Conservation (phyloP, 2,329 filamentous ascomycete genomes). For the Colletotrichum shisoi region DNA sequence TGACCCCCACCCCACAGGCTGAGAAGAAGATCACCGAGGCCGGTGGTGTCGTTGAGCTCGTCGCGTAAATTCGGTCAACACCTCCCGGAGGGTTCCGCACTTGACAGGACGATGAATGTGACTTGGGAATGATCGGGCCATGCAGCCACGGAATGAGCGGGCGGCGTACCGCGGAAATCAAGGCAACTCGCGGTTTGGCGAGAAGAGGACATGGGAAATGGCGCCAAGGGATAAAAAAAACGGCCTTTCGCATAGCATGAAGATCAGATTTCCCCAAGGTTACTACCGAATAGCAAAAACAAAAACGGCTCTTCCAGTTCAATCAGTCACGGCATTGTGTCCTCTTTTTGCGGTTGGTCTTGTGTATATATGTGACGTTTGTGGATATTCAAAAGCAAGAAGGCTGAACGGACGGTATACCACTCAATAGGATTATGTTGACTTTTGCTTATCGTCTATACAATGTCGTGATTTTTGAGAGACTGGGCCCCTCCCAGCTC, state of each 20-base stretch:
- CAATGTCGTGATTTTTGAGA: background rate
- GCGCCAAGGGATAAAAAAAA: slow-evolving; percentile 21
- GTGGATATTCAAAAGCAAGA: background rate
- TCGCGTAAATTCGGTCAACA: slow-evolving; percentile 67
- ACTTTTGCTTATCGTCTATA: slow-evolving; percentile 5
- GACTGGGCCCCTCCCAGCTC: background rate
- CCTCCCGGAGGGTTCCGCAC: slow-evolving; percentile 17
- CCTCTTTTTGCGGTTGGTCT: slow-evolving; percentile 11
- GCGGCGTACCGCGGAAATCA: slow-evolving; percentile 31
- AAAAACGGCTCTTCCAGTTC: slow-evolving; percentile 41
- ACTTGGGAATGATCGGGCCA: slow-evolving; percentile 34
- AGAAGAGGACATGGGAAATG: slow-evolving; percentile 37
- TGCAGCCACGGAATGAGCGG: slow-evolving; percentile 28
- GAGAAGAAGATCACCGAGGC: slow-evolving; percentile 99
- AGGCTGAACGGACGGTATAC: slow-evolving; percentile 14
- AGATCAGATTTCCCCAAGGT: slow-evolving; percentile 39
- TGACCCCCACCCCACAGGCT: slow-evolving; percentile 54
- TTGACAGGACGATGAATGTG: background rate
- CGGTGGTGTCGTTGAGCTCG: slow-evolving; percentile 93
- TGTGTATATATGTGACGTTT: slow-evolving; percentile 25
- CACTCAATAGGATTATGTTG: slow-evolving; percentile 31
- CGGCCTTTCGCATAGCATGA: slow-evolving; percentile 41
- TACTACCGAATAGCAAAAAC: slow-evolving; percentile 41
- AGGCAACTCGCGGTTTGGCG: slow-evolving; percentile 37
- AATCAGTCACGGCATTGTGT: slow-evolving; percentile 11